phyloP scores from a whole-genome alignment of 2,329 filamentous ascomycete species.

The Fusarium irregulare region DNA sequence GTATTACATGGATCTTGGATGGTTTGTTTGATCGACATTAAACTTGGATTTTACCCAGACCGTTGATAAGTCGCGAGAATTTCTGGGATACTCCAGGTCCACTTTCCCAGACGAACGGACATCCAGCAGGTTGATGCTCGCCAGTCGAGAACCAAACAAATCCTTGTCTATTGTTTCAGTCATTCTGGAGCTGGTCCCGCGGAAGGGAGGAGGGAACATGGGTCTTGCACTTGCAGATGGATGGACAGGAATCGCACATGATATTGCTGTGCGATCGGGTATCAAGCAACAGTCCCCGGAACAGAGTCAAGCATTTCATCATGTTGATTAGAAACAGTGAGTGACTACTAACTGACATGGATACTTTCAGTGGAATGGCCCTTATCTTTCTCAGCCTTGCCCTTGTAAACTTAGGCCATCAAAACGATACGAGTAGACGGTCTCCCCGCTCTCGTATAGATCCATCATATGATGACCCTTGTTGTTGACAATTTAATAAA shows the following conservation, averaged over 20 bases:
- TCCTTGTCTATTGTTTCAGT: conserved; percentile 36
- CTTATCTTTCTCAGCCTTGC: conserved; percentile 19
- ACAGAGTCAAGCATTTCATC: not conserved
- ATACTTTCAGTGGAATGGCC: conserved; percentile 9
- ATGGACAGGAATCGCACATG: not conserved
- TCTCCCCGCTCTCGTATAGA: conserved; percentile 22
- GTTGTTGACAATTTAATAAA: conserved; percentile 35
- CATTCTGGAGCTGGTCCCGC: conserved; percentile 26
- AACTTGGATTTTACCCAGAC: not conserved
- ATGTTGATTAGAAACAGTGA: not conserved
- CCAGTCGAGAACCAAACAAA: conserved; percentile 4
- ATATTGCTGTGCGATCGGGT: conserved; percentile 9
- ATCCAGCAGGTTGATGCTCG: not conserved
- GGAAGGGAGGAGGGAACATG: conserved; percentile 30
- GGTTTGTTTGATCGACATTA: conserved; percentile 34
- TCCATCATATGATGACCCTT: conserved; percentile 38
- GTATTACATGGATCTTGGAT: not conserved
- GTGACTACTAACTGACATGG: not conserved
- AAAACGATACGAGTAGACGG: conserved; percentile 6
- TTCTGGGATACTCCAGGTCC: conserved; percentile 24
- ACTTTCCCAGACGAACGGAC: conserved; percentile 12
- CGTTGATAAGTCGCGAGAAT: conserved; percentile 22
- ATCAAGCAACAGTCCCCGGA: not conserved
- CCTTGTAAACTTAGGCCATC: conserved; percentile 13
- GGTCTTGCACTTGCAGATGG: conserved; percentile 5